phyloP scores from a whole-genome alignment of 2,329 filamentous ascomycete species.

The Aureobasidium leucospermi region DNA sequence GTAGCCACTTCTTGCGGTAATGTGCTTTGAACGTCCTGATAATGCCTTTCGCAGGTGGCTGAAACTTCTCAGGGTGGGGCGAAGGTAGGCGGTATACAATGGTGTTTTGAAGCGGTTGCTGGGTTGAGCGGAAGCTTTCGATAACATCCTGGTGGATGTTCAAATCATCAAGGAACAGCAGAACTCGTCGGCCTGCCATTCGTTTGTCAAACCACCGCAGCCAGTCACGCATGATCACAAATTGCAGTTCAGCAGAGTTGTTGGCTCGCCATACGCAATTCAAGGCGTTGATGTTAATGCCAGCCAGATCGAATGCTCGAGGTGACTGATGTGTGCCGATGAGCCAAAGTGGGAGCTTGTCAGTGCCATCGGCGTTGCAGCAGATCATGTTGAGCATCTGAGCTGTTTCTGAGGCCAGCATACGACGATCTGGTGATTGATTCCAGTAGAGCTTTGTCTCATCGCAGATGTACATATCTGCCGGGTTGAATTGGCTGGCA shows the following conservation, averaged over 20 bases:
- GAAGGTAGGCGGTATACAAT: conserved; percentile 6
- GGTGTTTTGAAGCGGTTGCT: conserved; percentile 4
- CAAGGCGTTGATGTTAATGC: neutral
- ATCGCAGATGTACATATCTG: conserved; percentile 11
- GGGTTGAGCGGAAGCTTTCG: neutral
- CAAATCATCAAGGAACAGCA: neutral
- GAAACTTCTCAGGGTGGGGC: neutral
- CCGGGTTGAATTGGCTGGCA: neutral
- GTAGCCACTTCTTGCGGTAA: conserved; percentile 10
- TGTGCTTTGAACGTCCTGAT: conserved; percentile 11
- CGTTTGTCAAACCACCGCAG: neutral
- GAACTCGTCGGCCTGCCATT: neutral
- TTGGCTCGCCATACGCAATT: neutral
- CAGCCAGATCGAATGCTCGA: neutral
- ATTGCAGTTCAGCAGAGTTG: neutral
- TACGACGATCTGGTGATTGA: neutral
- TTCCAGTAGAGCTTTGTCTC: conserved; percentile 12
- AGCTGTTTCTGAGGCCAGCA: neutral
- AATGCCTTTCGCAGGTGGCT: conserved; percentile 14
- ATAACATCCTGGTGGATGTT: neutral
- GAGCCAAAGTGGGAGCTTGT: conserved; percentile 13
- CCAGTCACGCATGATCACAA: neutral
- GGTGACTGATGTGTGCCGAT: conserved; percentile 2
- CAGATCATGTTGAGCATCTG: neutral
- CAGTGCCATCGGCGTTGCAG: conserved; percentile 10